Conservation (phyloP, 2,329 filamentous ascomycete species). For the Clarireedia paspali region DNA sequence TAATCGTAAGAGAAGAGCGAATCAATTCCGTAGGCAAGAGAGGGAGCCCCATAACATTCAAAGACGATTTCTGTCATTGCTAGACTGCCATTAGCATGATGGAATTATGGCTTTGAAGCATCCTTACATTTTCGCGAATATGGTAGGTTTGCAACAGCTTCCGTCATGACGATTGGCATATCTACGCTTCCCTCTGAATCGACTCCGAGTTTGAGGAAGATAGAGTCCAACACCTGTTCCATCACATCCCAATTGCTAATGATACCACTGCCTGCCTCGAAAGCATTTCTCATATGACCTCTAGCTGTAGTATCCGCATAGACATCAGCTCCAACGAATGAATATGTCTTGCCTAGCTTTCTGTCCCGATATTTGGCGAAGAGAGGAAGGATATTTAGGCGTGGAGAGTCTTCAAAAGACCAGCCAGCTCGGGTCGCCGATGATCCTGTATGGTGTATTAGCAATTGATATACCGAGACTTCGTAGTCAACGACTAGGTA, state of each 20-base stretch:
- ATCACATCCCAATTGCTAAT: slow-evolving; percentile 97
- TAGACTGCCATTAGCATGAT: slow-evolving; percentile 34
- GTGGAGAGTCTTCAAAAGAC: slow-evolving; percentile 83
- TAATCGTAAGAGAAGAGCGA: slow-evolving; percentile 92
- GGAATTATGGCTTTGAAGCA: neutral
- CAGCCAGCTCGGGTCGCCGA: slow-evolving; percentile 86
- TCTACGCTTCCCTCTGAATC: slow-evolving; percentile 73
- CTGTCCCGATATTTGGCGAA: slow-evolving; percentile 94
- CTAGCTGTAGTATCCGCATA: slow-evolving; percentile 90
- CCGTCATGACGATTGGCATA: slow-evolving; percentile 88
- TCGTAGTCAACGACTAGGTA: neutral
- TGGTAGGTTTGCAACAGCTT: slow-evolving; percentile 82
- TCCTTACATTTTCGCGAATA: slow-evolving; percentile 80
- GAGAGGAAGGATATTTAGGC: slow-evolving; percentile 75
- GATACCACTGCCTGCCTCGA: slow-evolving; percentile 83
- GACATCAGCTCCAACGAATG: slow-evolving; percentile 86
- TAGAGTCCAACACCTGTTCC: slow-evolving; percentile 89
- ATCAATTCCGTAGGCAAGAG: slow-evolving; percentile 89
- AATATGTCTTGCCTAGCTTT: slow-evolving; percentile 85
- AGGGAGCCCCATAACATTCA: slow-evolving; percentile 88
- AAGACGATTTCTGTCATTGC: slow-evolving; percentile 97
- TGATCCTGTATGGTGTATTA: slow-evolving; percentile 52
- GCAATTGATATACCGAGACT: slow-evolving; percentile 8
- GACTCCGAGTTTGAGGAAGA: slow-evolving; percentile 88
- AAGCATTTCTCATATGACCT: slow-evolving; percentile 83